Base-by-base conservation (phyloP, 768 basidiomycete genomes). In the Tricholoma flavovirens region DNA sequence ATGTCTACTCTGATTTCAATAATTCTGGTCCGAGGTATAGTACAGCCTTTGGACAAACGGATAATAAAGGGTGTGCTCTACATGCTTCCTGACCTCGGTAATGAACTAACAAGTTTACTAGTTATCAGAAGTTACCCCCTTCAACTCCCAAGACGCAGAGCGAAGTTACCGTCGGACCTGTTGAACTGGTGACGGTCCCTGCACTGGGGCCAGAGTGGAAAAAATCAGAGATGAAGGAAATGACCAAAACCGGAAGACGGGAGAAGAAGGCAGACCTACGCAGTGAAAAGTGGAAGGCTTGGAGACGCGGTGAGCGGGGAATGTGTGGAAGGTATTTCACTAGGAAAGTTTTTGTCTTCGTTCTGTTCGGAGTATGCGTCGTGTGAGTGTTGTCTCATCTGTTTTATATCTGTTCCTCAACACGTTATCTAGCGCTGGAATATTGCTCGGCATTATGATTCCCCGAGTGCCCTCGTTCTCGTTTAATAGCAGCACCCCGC, bases 161-260 rank as follows among this genome's bases (percentile, higher is more conserved):
- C 11, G 65, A 67, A 45, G 64, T 60, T 42, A 51, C 70, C 15
- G 54, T 63, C 4, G 75, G 75, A 9, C 83, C 81, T 3, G 89
- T 93, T 21, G 94, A 98, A 70, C 77, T 95, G 69, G 87, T 96
- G 43, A 96, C 94, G 0, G 92, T 97, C 0, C 94, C 94, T 2
- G 90, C 90, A 2, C 77, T 98, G 2, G 94, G 94, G 17, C 75
- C 94, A 0, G 94, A 98, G 73, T 98, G 94, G 94, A 80, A 80
- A 22, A 83, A 84, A 50, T 74, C 79, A 17, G 94, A 98, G 67
- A 71, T 97, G 69, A 80, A 78, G 49, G 79, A 80, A 35, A 88
- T 92, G 82, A 88, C 87, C 1, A 87, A 85, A 64, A 73, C 83
- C 2, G 89, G 82, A 4, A 81, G 80, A 66, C 76, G 80, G 26